Evolutionary conservation across 768 basidiomycete species (phyloP).

Genomic region (Lyophyllum semitale): DNA sequence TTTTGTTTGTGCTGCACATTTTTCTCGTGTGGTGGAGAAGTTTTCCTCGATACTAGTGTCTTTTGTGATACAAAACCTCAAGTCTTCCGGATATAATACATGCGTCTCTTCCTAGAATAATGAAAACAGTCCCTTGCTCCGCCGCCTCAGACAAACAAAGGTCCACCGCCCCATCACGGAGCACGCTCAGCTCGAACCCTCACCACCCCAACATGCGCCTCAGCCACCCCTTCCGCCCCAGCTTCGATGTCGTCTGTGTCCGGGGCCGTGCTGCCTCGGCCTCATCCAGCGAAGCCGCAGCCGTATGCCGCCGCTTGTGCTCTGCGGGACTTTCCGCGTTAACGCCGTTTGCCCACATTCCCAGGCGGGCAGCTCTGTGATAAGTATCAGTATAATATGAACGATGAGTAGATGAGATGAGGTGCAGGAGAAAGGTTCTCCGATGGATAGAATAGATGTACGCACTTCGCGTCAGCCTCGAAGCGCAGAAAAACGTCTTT

Average conservation of each 20-base stretch:
- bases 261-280: conserved; percentile 11
- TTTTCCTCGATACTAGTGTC: too few relatives aligned
- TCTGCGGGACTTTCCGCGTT: conserved; percentile 70
- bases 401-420: not conserved
- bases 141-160: too few relatives aligned
- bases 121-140: too few relatives aligned
- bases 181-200: too few relatives aligned
- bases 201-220: conserved; percentile 12
- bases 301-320: conserved; percentile 72
- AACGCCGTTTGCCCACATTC: conserved; percentile 71
- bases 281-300: conserved; percentile 18
- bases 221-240: conserved; percentile 9
- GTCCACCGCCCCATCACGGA: too few relatives aligned
- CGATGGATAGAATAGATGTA: conserved; percentile 1
- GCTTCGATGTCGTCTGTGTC: not conserved
- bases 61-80: too few relatives aligned
- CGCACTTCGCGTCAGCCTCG: conserved; percentile 71
- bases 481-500: conserved; percentile 62
- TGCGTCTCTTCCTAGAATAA: too few relatives aligned
- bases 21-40: too few relatives aligned
- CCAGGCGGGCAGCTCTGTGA: conserved; percentile 58
- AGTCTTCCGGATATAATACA: too few relatives aligned
- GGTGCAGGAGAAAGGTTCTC: not conserved
- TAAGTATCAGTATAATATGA: not conserved
- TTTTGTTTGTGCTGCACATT: too few relatives aligned